Base-by-base conservation (phyloP, 2,329 filamentous ascomycete species). In the Microcyclosporella mali region DNA sequence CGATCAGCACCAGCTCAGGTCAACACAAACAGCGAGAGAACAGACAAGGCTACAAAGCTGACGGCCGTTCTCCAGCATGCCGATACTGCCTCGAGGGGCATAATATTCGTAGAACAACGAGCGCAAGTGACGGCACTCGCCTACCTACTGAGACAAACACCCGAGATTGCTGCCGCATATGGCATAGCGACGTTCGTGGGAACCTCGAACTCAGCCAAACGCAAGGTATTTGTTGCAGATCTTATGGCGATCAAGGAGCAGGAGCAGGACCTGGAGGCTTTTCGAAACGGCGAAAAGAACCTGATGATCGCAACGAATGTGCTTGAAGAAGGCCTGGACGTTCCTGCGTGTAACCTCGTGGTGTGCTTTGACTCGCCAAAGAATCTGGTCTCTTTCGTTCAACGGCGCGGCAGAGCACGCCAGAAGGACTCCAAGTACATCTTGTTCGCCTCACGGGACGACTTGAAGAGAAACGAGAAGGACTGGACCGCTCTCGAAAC, bases 401-500 rank as follows among this genome's bases (percentile, higher is more conserved):
- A 85, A 56, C 69, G 81, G 29, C 71, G 81, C 17, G 81, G 82
- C 2, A 70, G 81, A 47, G 81, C 81, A 12, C 70, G 82, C 37
- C 72, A 74, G 46, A 63, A 71, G 37, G 61, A 71, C 9, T 83
- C 79, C 1, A 72, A 72, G 45, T 57, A 56, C 60, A 70, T 67
- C 42, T 59, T 82, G 2, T 69, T 82, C 49, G 59, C 73, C 11
- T 60, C 70, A 46, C 56, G 66, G 3, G 53, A 62, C 27, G 56
- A 69, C 32, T 42, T 54, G 18, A 51, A 61, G 2, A 50, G 57
- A 18, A 57, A 62, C 33, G 51, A 71, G 2, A 52, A 61, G 2
- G 70, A 75, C 18, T 94, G 86, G 84, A 67, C 78, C 18, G 56
- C 61, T 0, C 69, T 92, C 12, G 90, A 95, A 58, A 61, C 71